A percentile compares a stretch with the other conserved stretches of the same genome.
These are phyloP conservation scores for Wickerhamomyces kurtzmanii DNA, from an alignment of 805 yeast genomes.

Conservation along the genomic window DNA sequence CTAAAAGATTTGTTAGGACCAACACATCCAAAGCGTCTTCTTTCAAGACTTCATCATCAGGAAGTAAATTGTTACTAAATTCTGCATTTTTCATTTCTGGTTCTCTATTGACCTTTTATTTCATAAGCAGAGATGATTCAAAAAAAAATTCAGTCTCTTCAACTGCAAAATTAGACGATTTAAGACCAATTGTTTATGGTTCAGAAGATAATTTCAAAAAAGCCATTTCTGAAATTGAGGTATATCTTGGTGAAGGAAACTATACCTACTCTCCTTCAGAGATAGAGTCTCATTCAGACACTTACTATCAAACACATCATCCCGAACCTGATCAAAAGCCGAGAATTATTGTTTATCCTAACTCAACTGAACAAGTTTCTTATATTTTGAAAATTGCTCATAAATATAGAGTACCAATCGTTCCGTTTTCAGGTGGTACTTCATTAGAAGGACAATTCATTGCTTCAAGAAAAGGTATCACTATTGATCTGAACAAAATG, in stretches of 20 bases:
- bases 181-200: slow-evolving; percentile 31
- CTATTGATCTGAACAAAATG: slow-evolving; percentile 56
- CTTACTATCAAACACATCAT: slow-evolving; percentile 55
- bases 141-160: too few relatives aligned
- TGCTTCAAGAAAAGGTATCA: slow-evolving; percentile 58
- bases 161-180: slow-evolving; percentile 24
- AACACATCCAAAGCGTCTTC: too few relatives aligned
- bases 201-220: slow-evolving; percentile 22
- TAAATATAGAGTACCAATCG: slow-evolving; percentile 52
- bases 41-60: too few relatives aligned
- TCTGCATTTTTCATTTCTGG: too few relatives aligned
- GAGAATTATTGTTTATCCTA: slow-evolving; percentile 48
- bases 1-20: too few relatives aligned
- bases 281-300: slow-evolving; percentile 44
- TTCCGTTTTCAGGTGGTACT: slow-evolving; percentile 75
- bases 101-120: too few relatives aligned
- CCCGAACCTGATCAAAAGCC: slow-evolving; percentile 53
- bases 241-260: slow-evolving; percentile 25
- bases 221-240: slow-evolving; percentile 32
- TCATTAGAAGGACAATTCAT: slow-evolving; percentile 77
- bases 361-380: slow-evolving; percentile 57
- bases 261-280: slow-evolving; percentile 26
- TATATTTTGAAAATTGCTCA: slow-evolving; percentile 52
- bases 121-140: too few relatives aligned
- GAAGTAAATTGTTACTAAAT: too few relatives aligned